Percentiles rank a stretch among this genome's conserved stretches.
phyloP scores from a whole-genome alignment of 768 basidiomycete genomes.

The Lactarius pseudohatsudake region DNA sequence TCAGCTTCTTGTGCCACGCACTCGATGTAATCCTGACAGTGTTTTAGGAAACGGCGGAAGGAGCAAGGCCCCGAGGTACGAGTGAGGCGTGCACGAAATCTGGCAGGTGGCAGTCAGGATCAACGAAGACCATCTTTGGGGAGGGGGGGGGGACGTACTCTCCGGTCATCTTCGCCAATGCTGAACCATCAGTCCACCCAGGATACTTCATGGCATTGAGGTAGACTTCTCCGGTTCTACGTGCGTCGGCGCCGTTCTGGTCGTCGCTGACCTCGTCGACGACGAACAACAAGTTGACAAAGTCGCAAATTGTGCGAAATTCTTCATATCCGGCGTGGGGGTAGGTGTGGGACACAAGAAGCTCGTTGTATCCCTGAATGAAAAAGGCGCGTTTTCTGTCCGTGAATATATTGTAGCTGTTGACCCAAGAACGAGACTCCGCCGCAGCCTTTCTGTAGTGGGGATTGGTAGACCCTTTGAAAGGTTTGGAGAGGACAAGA shows the following conservation, averaged over 20 bases:
- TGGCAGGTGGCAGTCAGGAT: constrained; percentile 31
- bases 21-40: constrained; percentile 57
- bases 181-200: constrained; percentile 57
- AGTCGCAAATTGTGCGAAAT: constrained; percentile 64
- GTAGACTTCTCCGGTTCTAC: constrained; percentile 53
- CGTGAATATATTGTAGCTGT: constrained; percentile 59
- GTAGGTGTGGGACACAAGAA: constrained; percentile 63
- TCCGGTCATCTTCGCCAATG: constrained; percentile 59
- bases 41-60: constrained; percentile 51
- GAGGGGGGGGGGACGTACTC: constrained; percentile 44
- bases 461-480: constrained; percentile 55
- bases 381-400: constrained; percentile 64
- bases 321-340: constrained; percentile 59
- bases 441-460: constrained; percentile 56
- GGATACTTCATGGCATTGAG: constrained; percentile 56
- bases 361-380: constrained; percentile 60
- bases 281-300: constrained; percentile 53
- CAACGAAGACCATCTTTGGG: neutral
- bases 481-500: constrained; percentile 43
- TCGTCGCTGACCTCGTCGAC: constrained; percentile 72
- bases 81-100: constrained; percentile 58
- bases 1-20: constrained; percentile 61
- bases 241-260: constrained; percentile 58
- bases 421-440: constrained; percentile 65
- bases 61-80: constrained; percentile 46